Percentiles rank a stretch among this genome's conserved stretches.
Evolutionary conservation across 2,329 filamentous ascomycete species (phyloP).

Genomic region (Trichoderma guizhouense): DNA sequence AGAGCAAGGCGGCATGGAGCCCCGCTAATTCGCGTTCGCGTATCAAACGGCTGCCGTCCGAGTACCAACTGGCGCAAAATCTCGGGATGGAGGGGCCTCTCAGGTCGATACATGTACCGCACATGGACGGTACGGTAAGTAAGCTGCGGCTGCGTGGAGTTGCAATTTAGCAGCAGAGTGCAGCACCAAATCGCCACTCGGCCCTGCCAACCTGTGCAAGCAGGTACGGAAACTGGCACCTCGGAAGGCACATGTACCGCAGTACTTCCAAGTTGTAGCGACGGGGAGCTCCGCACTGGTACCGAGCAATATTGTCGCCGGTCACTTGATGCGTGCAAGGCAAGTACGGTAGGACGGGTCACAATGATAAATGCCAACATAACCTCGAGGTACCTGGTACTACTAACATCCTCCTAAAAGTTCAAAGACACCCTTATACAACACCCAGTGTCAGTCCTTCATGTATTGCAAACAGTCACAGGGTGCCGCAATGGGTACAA

Average conservation of each 20-base stretch:
- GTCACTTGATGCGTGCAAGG: background rate
- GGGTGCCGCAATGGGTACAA: background rate
- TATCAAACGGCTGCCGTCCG: conserved; percentile 5
- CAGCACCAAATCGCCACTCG: conserved; percentile 7
- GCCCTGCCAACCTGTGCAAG: background rate
- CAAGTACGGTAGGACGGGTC: background rate
- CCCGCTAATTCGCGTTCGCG: conserved; percentile 11
- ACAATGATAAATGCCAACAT: background rate
- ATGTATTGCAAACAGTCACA: background rate
- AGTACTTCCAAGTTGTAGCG: background rate
- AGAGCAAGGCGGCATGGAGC: background rate
- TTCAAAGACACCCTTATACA: no score
- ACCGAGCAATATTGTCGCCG: background rate
- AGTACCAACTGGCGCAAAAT: background rate
- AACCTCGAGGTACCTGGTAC: background rate
- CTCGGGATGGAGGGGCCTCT: background rate
- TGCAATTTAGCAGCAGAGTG: conserved; percentile 1
- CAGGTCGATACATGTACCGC: background rate
- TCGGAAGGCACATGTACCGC: background rate
- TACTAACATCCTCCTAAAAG: no score
- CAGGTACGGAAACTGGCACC: background rate
- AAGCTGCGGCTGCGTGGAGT: conserved; percentile 4
- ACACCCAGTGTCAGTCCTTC: no score
- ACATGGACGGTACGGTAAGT: background rate
- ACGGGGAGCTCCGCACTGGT: background rate